Base-by-base conservation (phyloP, 148 eudicot genomes). In the Fagopyrum homotropicum region DNA sequence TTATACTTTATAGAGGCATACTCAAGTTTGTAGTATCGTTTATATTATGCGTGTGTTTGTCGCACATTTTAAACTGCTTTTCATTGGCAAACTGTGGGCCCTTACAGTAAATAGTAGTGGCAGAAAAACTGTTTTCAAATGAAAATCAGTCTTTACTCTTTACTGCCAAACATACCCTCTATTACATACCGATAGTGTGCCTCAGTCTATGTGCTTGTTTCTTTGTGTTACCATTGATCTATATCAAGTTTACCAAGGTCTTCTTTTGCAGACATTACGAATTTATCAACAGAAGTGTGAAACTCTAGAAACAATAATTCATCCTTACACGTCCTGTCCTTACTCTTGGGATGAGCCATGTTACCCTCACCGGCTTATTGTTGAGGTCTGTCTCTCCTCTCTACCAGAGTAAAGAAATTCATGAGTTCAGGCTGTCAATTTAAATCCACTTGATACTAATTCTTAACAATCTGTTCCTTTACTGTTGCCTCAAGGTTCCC, bases 331-430 rank as follows among this genome's bases (percentile, higher is more conserved):
- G 9, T 90, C 98, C 59, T 88, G 92, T 74, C 87, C 91, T 26
- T 95, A 90, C 79, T 93, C 99, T 74, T 95, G 99, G 99, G 99
- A 95, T 84, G 99, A 95, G 81, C 99, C 98, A 75, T 90, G 88
- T 79, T 89, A 79, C 80, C 97, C 98, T 15, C 99, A 92, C 78
- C 88, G 97, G 57, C 94, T 95, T 52, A 82, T 88, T 52, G 86
- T 95, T 75, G 99, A 95, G 99, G 99, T 76, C 10, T 60, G 19
- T 76, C 73, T 50, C 49, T 46, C 47, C 47, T 9, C 16, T 71
- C 63, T 4, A 46, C 63, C 63, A 6, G 22, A 57, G 22, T 12
- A 66, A 35, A 63, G 7, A 6, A 43, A 43, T 17, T 35, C 71
- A 11, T 66, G 40, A 66, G 47, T 66, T 66, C 9, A 66, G 30